These are phyloP conservation scores for Fusarium sp. DNA, from an alignment of 2,329 filamentous ascomycete species.

Conservation along the genomic window DNA sequence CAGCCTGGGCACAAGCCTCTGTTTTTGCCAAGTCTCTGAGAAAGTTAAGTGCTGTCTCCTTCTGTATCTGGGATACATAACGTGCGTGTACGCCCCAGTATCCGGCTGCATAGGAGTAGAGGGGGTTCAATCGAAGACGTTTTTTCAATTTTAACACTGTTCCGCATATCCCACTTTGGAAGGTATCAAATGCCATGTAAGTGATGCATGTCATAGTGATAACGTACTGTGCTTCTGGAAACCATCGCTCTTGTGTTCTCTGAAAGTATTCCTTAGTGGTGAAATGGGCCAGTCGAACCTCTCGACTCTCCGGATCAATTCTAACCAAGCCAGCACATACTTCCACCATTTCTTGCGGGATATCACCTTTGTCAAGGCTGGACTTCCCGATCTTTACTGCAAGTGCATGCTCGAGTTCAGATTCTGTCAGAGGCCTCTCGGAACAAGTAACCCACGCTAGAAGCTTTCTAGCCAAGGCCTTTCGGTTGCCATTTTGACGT, in stretches of 20 bases:
- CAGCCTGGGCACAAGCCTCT: too few species aligned
- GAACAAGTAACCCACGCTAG: constrained; percentile 57
- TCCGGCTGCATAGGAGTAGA: background rate
- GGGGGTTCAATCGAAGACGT: background rate
- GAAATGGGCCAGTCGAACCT: constrained; percentile 58
- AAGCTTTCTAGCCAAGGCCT: constrained; percentile 52
- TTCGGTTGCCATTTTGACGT: constrained; percentile 47
- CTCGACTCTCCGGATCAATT: constrained; percentile 52
- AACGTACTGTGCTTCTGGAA: background rate
- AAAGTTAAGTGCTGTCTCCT: fast-evolving
- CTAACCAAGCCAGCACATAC: constrained; percentile 58
- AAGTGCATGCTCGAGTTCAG: constrained; percentile 58
- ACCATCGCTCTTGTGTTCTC: background rate
- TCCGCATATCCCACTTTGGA: background rate
- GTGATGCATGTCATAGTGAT: background rate
- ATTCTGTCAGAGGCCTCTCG: constrained; percentile 47
- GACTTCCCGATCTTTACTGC: constrained; percentile 47
- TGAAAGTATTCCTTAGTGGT: constrained; percentile 58
- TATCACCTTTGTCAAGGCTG: constrained; percentile 52
- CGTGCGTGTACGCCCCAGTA: background rate
- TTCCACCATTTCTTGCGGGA: constrained; percentile 48
- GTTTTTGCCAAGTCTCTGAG: fast-evolving
- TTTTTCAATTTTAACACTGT: too few species aligned
- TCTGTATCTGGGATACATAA: too few species aligned
- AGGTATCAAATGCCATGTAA: background rate